Evolutionary conservation across 106 monocot genomes (phyloP), one percentile per base, ranked within the genome.

Genomic region (Allium fistulosum): DNA sequence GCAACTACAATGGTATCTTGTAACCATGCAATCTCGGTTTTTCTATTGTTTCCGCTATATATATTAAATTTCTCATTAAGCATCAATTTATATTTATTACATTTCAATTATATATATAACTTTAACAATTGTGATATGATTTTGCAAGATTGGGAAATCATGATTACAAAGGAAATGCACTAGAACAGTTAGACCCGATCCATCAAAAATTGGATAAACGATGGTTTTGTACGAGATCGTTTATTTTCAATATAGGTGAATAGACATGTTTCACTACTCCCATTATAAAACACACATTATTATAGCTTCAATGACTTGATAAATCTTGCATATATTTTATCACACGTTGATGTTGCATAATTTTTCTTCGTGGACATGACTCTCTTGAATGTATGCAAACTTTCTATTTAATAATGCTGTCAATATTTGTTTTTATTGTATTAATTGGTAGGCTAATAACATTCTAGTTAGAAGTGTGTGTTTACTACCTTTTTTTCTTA

Each of bases 161-260:
- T 68, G 84, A 81, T 61, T 88, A 88, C 58, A 72, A 76, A 8
- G 84, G 84, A 2, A 58, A 88, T 52, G 88, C 55, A 15, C 48
- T 79, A 3, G 84, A 84, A 4, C 81, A 84, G 58, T 51, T 88
- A 62, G 67, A 62, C 45, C 84, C 84, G 9, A 27, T 61, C 0
- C 81, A 84, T 28, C 66, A 45, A 27, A 13, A 68, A 49, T 53
- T 88, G 37, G 88, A 88, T 53, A 60, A 74, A 55, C 67, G 84
- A 17, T 88, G 88, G 88, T 57, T 81, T 51, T 88, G 88, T 70
- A 77, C 77, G 88, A 81, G 84, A 51, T 88, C 88, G 13, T 84
- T 82, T 74, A 56, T 84, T 7, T 28, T 88, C 9, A 69, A 84
- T 60, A 74, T 84, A 71, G 88, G 88, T 82, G 46, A 67, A 11